Evolutionary conservation across 345 rosid species (phyloP), one percentile per base, ranked within the genome.

Genomic region (Alliaria petiolata): DNA sequence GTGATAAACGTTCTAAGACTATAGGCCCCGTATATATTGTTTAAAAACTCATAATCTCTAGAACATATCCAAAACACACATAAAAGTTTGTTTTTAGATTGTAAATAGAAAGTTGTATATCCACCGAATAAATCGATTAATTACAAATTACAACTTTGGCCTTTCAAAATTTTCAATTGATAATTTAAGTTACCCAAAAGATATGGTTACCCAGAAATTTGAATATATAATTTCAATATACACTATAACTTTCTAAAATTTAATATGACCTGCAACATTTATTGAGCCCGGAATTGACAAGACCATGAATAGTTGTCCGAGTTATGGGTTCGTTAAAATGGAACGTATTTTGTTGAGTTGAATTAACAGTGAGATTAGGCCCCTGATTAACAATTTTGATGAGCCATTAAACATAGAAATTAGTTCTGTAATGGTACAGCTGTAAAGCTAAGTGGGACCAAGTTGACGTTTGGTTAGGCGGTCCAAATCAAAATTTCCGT

Each of bases 401-500:
- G 20, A 59, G 55, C 47, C 78, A 67, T 67, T 49, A 65, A 6
- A 58, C 22, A 19, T 0, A 39, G 3, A 22, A 33, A 20, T 57
- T 36, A 58, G 33, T 40, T 33, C 10, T 14, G 13, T 15, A 40
- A 67, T 74, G 36, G 11, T 11, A 67, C 72, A 74, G 72, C 67
- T 74, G 73, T 67, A 59, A 67, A 25, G 60, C 7, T 8, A 13
- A 59, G 17, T 66, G 61, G 46, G 78, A 66, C 78, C 73, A 67
- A 51, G 68, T 59, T 67, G 78, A 74, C 45, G 73, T 74, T 50
- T 67, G 28, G 78, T 74, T 74, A 74, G 62, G 62, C 62, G 4
- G 78, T 67, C 78, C 73, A 74, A 74, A 74, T 74, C 78, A 28
- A 59, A 66, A 40, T 59, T 73, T 74, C 78, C 72, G 16, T 59